phyloP scores from a whole-genome alignment of 1,139 yeast genomes.

The Wickerhamiella infanticola region DNA sequence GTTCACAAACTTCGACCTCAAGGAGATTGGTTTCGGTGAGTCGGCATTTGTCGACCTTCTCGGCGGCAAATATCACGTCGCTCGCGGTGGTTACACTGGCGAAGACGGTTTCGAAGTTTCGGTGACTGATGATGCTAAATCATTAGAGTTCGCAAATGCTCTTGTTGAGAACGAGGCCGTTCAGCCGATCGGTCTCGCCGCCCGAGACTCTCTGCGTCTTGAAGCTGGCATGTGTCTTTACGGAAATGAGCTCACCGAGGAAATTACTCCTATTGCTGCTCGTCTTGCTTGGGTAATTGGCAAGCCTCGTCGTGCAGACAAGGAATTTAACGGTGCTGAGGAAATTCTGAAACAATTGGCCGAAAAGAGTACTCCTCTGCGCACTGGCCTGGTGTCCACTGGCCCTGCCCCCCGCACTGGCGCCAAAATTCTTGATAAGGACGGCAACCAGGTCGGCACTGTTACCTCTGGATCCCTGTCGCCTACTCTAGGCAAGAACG shows the following conservation, averaged over 20 bases:
- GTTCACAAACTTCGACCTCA: slow-evolving; percentile 44
- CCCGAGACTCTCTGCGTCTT: slow-evolving; percentile 83
- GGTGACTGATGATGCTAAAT: slow-evolving; percentile 44
- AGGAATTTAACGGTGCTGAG: slow-evolving; percentile 63
- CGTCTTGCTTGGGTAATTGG: slow-evolving; percentile 82
- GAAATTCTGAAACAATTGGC: slow-evolving; percentile 55
- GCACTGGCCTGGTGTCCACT: slow-evolving; percentile 59
- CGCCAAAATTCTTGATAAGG: slow-evolving; percentile 42
- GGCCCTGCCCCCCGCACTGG: slow-evolving; percentile 94
- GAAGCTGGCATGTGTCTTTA: slow-evolving; percentile 98
- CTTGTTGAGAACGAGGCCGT: slow-evolving; percentile 45
- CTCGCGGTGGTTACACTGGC: slow-evolving; percentile 95
- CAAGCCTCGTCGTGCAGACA: slow-evolving; percentile 48
- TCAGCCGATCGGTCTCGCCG: slow-evolving; percentile 84
- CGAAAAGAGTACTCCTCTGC: slow-evolving; percentile 45
- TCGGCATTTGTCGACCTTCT: slow-evolving; percentile 37
- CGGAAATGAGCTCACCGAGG: slow-evolving; percentile 77
- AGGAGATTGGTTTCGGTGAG: slow-evolving; percentile 57
- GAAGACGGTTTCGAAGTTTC: slow-evolving; percentile 95
- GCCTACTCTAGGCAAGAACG: slow-evolving; percentile 63
- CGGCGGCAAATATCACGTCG: slow-evolving; percentile 42
- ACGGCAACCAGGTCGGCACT: slow-evolving; percentile 44
- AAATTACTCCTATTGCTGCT: slow-evolving; percentile 78
- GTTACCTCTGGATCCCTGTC: slow-evolving; percentile 87
- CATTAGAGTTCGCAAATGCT: slow-evolving; percentile 46